phyloP scores from a whole-genome alignment of 805 yeast genomes.

The Yamadazyma laniorum region DNA sequence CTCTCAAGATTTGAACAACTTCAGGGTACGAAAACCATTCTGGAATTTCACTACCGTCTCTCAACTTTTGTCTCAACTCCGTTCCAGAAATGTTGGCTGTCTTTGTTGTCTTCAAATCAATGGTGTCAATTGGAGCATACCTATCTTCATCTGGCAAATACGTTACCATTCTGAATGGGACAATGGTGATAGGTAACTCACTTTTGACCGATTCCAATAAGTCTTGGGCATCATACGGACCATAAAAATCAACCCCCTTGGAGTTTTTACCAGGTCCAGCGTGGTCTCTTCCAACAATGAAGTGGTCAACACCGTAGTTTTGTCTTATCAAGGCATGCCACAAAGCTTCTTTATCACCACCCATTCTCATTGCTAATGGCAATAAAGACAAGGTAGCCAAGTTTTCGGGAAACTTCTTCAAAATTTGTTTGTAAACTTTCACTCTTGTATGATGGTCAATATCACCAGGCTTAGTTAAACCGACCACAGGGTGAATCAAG shows the following conservation, averaged over 20 bases:
- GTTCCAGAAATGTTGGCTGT: conserved; percentile 95
- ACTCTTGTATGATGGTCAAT: conserved; percentile 98
- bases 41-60: conserved; percentile 85
- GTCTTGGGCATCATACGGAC: conserved; percentile 95
- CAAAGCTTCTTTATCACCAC: conserved; percentile 96
- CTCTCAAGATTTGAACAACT: conserved; percentile 87
- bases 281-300: conserved; percentile 96
- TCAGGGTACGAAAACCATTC: conserved; percentile 98
- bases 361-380: conserved; percentile 99
- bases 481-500: conserved; percentile 94
- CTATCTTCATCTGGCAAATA: conserved; percentile 93
- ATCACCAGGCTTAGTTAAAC: conserved; percentile 95
- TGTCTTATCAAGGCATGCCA: conserved; percentile 98
- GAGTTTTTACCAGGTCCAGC: conserved; percentile 94
- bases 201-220: conserved; percentile 71
- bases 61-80: conserved; percentile 83
- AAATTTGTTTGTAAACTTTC: conserved; percentile 87
- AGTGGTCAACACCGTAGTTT: conserved; percentile 95
- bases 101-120: conserved; percentile 65
- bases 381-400: conserved; percentile 85
- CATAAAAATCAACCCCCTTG: conserved; percentile 89
- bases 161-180: conserved; percentile 96
- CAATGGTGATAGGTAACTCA: conserved; percentile 80
- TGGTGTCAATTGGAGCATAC: conserved; percentile 92
- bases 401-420: conserved; percentile 91